Base-by-base conservation (phyloP, 805 yeast species). In the Ogataea zsoltii region DNA sequence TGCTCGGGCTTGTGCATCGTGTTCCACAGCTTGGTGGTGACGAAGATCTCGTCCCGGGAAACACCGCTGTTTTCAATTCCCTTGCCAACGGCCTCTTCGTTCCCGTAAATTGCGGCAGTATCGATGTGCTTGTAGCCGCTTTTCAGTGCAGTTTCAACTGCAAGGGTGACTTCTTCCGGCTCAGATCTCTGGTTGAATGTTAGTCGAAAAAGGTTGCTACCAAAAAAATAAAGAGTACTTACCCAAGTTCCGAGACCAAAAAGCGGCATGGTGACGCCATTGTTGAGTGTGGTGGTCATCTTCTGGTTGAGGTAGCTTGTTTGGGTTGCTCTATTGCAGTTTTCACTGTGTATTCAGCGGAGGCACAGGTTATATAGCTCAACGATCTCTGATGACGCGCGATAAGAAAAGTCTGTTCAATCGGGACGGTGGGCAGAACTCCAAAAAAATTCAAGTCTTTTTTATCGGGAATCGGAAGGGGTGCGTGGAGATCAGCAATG, bases 51-150 rank as follows among this genome's bases (percentile, higher is more conserved):
- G 47, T 65, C 65, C 30, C 88, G 43, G 2, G 45, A 67, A 66
- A 60, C 87, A 62, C 48, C 57, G 25, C 49, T 52, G 54, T 68
- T 72, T 14, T 57, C 50, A 42, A 84, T 76, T 4, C 83, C 94
- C 42, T 72, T 70, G 26, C 95, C 58, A 79, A 69, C 63, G 68
- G 68, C 66, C 40, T 62, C 80, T 63, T 86, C 92, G 58, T 85
- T 85, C 9, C 72, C 69, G 66, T 86, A 87, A 39, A 74, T 72
- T 32, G 81, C 79, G 26, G 95, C 94, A 17, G 88, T 79, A 65
- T 87, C 95, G 52, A 88, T 82, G 63, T 87, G 95, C 53, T 80
- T 75, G 69, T 85, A 85, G 25, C 92, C 92, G 39, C 72, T 71
- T 52, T 82, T 66, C 48, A 83, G 61, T 7, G 95, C 95, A 28